Base-by-base conservation (phyloP, 352 stramenopile species). In the Globisporangium parvum region DNA sequence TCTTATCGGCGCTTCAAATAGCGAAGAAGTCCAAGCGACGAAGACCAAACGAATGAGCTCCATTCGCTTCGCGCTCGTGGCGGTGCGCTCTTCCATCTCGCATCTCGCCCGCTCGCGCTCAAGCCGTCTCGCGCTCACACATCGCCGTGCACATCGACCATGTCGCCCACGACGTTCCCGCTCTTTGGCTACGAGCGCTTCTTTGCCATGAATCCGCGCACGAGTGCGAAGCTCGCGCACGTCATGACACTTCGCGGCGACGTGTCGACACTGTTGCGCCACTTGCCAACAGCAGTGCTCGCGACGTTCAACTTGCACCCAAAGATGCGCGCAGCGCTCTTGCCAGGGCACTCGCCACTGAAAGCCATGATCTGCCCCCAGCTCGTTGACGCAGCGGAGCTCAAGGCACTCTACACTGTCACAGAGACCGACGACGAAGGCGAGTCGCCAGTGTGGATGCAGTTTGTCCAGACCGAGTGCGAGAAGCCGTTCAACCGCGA, bases 131-230 rank as follows among this genome's bases (percentile, higher is more conserved):
- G n/a, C n/a, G n/a, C n/a, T n/a, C n/a, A n/a, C n/a, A n/a, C n/a
- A n/a, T n/a, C n/a, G n/a, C n/a, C n/a, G n/a, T 33, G 28, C 28
- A 6, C 28, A 6, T 33, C 24, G 31, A 60, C 18, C 18, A 72
- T 72, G 69, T 52, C 60, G 10, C 57, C 69, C 45, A 58, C 59
- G 2, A 80, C 73, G 41, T 75, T 85, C 47, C 64, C 66, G n/a
- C 68, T 87, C 4, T 73, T 81, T 37, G 74, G 77, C 49, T 87
- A 87, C 46, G 77, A 87, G 65, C 71, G 77, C 42, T 87, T 87
- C 66, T 85, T 80, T 54, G 70, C 77, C 17, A 87, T 87, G 77
- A 58, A 80, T 20, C 66, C 70, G 15, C 37, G 24, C 26, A 61
- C 66, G 24, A 79, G 72, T 51, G 60, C 69, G 47, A 81, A 71